Percentiles rank a stretch among this genome's conserved stretches.
phyloP scores from a whole-genome alignment of 768 basidiomycete genomes.

The Rhizopogon rudus region DNA sequence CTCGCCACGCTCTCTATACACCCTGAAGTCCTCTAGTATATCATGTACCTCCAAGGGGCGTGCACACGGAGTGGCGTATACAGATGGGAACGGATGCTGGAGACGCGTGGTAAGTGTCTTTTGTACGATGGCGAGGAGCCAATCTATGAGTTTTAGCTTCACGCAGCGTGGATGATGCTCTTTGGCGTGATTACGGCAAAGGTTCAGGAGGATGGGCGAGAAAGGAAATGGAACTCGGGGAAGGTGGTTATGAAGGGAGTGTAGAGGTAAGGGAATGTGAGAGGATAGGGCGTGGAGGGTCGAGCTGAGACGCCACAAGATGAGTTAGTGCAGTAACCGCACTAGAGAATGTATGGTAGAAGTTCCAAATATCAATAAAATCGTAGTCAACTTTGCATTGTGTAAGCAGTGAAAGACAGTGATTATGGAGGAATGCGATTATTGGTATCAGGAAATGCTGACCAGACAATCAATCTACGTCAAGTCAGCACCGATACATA shows the following conservation, averaged over 20 bases:
- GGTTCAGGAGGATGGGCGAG: constrained; percentile 34
- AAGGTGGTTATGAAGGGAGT: constrained; percentile 82
- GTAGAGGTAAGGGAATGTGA: constrained; percentile 88
- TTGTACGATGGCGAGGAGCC: constrained; percentile 84
- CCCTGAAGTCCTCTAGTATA: too few species aligned
- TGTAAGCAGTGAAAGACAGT: too few species aligned
- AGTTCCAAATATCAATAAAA: constrained; percentile 89
- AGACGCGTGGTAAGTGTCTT: constrained; percentile 7
- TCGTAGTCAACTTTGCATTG: constrained; percentile 38
- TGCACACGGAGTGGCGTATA: too few species aligned
- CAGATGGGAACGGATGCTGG: too few species aligned
- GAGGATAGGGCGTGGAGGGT: constrained; percentile 32
- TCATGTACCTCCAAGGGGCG: too few species aligned
- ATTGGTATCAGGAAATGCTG: constrained; percentile 84
- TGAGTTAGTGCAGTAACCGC: constrained; percentile 45
- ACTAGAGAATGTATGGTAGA: constrained; percentile 70
- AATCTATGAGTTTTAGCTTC: constrained; percentile 74
- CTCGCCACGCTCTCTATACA: too few species aligned
- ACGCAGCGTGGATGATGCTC: constrained; percentile 69
- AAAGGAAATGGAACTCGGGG: constrained; percentile 53
- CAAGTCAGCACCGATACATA: not conserved
- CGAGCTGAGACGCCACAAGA: constrained; percentile 6
- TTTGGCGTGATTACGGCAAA: constrained; percentile 61
- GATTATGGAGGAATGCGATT: constrained; percentile 30
- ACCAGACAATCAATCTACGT: constrained; percentile 5